Evolutionary conservation across 345 rosid species (phyloP).

Genomic region (Trapa incisa): DNA sequence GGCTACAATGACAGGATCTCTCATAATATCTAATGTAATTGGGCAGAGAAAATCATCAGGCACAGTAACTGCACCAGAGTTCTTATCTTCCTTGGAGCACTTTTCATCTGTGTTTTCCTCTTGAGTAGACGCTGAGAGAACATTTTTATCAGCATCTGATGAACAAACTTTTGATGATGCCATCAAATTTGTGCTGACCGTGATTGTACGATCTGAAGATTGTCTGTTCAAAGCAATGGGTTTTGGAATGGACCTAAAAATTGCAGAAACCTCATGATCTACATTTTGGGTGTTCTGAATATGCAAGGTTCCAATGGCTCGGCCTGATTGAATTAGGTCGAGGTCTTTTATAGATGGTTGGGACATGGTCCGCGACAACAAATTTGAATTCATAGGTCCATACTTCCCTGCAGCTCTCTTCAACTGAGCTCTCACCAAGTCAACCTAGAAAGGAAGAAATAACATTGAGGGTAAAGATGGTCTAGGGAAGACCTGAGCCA

Average conservation of each 20-base stretch:
- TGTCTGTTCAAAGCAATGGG: slow-evolving; percentile 7
- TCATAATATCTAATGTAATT: slow-evolving; percentile 79
- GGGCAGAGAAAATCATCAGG: slow-evolving; percentile 92
- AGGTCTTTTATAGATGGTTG: slow-evolving; percentile 34
- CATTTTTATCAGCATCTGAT: slow-evolving; percentile 26
- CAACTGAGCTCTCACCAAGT: slow-evolving; percentile 63
- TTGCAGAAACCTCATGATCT: slow-evolving; percentile 23
- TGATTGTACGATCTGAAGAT: slow-evolving; percentile 11
- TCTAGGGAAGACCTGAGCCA: neutral
- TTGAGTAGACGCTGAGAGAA: neutral
- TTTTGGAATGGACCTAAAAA: slow-evolving; percentile 19
- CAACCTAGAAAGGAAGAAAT: slow-evolving; percentile 32
- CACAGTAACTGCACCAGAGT: slow-evolving; percentile 34
- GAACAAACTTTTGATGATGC: slow-evolving; percentile 20
- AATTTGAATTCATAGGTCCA: slow-evolving; percentile 42
- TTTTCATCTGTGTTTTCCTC: slow-evolving; percentile 23
- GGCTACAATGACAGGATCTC: slow-evolving; percentile 89
- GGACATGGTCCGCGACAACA: slow-evolving; percentile 26
- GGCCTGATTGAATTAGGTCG: slow-evolving; percentile 10
- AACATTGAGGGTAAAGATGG: neutral
- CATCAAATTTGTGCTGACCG: slow-evolving; percentile 21
- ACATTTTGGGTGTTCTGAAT: slow-evolving; percentile 15
- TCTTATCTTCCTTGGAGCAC: slow-evolving; percentile 40
- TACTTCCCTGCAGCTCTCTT: slow-evolving; percentile 64
- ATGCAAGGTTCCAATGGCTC: slow-evolving; percentile 15